Conservation (phyloP, 1,284 basidiomycete species). For the Malassezia equina region DNA sequence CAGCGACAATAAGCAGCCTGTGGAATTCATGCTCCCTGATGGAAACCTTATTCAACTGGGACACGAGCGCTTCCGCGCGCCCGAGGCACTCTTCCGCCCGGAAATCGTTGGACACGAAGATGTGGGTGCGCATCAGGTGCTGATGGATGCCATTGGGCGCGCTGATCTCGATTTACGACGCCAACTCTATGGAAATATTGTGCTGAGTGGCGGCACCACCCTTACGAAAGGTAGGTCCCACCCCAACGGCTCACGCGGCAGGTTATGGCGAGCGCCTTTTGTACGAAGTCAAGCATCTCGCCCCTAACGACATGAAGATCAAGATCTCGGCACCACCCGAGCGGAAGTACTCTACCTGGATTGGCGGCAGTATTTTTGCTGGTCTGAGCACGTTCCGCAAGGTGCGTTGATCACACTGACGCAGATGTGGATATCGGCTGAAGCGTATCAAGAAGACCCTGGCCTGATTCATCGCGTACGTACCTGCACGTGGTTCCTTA, state of each 20-base stretch:
- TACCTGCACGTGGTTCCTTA: neutral
- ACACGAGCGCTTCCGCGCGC: slow-evolving; percentile 86
- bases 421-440: slow-evolving; percentile 65
- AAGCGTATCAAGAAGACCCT: slow-evolving; percentile 98
- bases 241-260: neutral
- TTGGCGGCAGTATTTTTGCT: slow-evolving; percentile 72
- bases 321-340: slow-evolving; percentile 99
- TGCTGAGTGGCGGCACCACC: slow-evolving; percentile 91
- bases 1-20: slow-evolving; percentile 55
- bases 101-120: slow-evolving; percentile 93
- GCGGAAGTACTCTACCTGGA: slow-evolving; percentile 99
- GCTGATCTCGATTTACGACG: slow-evolving; percentile 73
- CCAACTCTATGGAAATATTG: slow-evolving; percentile 88
- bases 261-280: slow-evolving; percentile 83
- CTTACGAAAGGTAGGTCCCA: slow-evolving; percentile 36
- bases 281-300: slow-evolving; percentile 88
- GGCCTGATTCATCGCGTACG: slow-evolving; percentile 77
- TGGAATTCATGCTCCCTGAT: slow-evolving; percentile 89
- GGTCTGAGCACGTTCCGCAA: slow-evolving; percentile 96
- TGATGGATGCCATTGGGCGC: slow-evolving; percentile 52
- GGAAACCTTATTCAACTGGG: slow-evolving; percentile 89
- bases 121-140: slow-evolving; percentile 87
- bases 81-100: slow-evolving; percentile 95
- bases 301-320: slow-evolving; percentile 95
- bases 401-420: slow-evolving; percentile 51